Base-by-base conservation (phyloP, 2,329 filamentous ascomycete species). In the Stemphylium beticola region DNA sequence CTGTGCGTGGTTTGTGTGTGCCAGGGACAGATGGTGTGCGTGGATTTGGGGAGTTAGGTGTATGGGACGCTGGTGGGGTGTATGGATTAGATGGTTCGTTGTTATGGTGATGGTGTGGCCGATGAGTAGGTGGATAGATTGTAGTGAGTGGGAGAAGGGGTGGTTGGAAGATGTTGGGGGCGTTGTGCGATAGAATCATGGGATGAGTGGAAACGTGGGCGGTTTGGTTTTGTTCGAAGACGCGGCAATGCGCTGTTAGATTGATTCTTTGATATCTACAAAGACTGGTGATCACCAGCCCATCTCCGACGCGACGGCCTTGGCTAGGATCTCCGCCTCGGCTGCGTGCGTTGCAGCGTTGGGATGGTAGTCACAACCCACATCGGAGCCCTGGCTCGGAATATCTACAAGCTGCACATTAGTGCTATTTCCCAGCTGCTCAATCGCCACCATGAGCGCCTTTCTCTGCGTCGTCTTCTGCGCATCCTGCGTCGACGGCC, bases 1-100 rank as follows among this genome's bases (percentile, higher is more conserved):
- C 39, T 81, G 79, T 17, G 84, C 85, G 1, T 87, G 84, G 83
- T 79, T 85, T 59, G 84, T 87, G 47, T 87, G 83, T 58, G 74
- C n/a, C n/a, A 73, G 40, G 74, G 76, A 5, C 79, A 83, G 71
- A 65, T 69, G 46, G 60, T 87, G 57, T 86, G 82, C 64, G 79
- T 86, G 64, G 87, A 87, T 63, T 77, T 85, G 49, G 84, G 85
- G 0, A 82, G 82, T 12, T 87, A 86, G 64, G 73, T 74, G 22
- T 87, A 86, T 64, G 74, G 82, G 71, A 87, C 84, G 10, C 84
- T 84, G 0, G 69, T 73, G 3, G 84, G 84, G 3, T 87, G 84
- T 72, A 76, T 78, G 26, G 84, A 87, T 74, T 79, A 86, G 73
- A 87, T 83, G 60, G 74, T 74, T 65, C 73, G 74, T 62, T 76